Conservation (phyloP, 352 stramenopile genomes). For the Phytophthora niederhauseri region DNA sequence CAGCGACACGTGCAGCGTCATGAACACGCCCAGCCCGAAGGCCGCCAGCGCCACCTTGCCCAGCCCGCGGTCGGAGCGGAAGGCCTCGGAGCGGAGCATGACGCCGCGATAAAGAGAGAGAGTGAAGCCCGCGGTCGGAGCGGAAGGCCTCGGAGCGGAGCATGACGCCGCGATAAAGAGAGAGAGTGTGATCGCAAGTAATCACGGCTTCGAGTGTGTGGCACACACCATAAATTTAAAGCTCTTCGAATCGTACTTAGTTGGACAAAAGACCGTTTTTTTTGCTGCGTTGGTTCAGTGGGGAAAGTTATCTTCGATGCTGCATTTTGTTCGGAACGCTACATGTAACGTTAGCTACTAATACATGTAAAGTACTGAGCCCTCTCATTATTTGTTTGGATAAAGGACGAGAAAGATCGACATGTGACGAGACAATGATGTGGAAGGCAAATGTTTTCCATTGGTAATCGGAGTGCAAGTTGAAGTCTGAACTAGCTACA, state of each 20-base stretch:
- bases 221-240: too few species aligned
- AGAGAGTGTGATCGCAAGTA: not conserved
- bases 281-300: too few species aligned
- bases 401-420: not conserved
- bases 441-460: conserved; percentile 13
- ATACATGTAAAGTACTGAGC: too few species aligned
- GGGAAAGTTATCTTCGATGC: not conserved
- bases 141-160: conserved; percentile 79
- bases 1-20: conserved; percentile 69
- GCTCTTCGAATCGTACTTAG: too few species aligned
- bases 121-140: conserved; percentile 68
- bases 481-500: conserved; percentile 1
- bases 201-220: not conserved
- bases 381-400: not conserved
- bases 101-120: not conserved
- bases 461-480: conserved; percentile 5
- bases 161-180: conserved; percentile 34
- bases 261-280: too few species aligned
- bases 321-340: not conserved
- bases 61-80: conserved; percentile 76
- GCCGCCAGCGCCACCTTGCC: conserved; percentile 77
- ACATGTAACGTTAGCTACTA: too few species aligned
- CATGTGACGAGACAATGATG: conserved; percentile 9
- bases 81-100: conserved; percentile 82
- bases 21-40: conserved; percentile 75